Evolutionary conservation across 176 grass and related monocot species (phyloP).

Genomic region (Pontederia crassipes): DNA sequence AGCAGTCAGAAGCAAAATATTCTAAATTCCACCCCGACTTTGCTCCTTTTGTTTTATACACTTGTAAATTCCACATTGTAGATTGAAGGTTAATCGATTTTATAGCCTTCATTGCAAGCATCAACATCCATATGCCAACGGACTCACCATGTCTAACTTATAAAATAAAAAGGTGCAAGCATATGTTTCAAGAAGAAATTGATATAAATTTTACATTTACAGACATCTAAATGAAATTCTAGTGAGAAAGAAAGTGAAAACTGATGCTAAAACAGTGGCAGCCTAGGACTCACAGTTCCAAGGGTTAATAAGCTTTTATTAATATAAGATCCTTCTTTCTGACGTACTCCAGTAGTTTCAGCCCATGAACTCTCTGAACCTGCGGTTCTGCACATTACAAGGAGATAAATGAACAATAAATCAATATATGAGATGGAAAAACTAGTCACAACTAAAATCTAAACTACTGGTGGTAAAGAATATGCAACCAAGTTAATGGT

Average conservation of each 20-base stretch:
- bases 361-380: constrained; percentile 98
- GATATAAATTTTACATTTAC: neutral
- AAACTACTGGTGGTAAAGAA: too few relatives aligned
- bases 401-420: constrained; percentile 33
- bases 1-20: constrained; percentile 19
- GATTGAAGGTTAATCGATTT: too few relatives aligned
- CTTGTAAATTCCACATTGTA: too few relatives aligned
- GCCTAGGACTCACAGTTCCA: constrained; percentile 61
- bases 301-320: constrained; percentile 97
- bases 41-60: too few relatives aligned
- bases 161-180: too few relatives aligned
- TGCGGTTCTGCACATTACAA: constrained; percentile 84
- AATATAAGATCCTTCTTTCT: constrained; percentile 99
- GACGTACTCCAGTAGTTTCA: constrained; percentile 93
- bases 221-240: neutral
- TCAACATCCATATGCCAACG: too few relatives aligned
- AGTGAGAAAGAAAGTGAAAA: neutral
- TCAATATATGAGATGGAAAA: neutral
- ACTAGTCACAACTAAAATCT: too few relatives aligned
- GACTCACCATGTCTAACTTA: too few relatives aligned
- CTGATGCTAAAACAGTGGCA: neutral
- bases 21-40: constrained; percentile 20
- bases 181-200: too few relatives aligned
- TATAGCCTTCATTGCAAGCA: too few relatives aligned
- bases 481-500: too few relatives aligned